Conservation (phyloP, 192 early-diverging fungal species). For the Cladochytrium replicatum region DNA sequence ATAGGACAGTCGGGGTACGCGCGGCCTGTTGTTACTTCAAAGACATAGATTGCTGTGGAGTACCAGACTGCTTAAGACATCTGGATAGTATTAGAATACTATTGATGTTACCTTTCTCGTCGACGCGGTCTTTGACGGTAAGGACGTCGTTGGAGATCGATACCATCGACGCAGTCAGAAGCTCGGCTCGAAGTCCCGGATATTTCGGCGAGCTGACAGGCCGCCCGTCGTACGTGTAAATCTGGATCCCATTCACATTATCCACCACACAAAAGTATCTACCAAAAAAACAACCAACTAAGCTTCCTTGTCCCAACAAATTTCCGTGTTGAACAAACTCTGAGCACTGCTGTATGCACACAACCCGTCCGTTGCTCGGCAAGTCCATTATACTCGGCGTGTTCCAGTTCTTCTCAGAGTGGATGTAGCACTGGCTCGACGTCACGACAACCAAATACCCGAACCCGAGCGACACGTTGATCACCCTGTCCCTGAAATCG, state of each 20-base stretch:
- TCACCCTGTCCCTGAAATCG: conserved; percentile 45
- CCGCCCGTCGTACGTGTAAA: conserved; percentile 44
- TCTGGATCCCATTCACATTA: conserved; percentile 41
- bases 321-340: conserved; percentile 22
- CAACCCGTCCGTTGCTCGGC: conserved; percentile 42
- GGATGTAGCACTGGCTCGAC: conserved; percentile 44
- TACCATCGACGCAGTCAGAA: conserved; percentile 37
- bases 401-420: conserved; percentile 51
- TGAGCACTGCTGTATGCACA: conserved; percentile 43
- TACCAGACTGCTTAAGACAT: conserved; percentile 5
- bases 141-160: conserved; percentile 37
- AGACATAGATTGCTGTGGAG: conserved; percentile 37
- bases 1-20: conserved; percentile 30
- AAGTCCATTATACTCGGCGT: conserved; percentile 47
- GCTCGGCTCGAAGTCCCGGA: conserved; percentile 40
- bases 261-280: conserved; percentile 45
- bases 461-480: conserved; percentile 40
- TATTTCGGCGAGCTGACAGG: conserved; percentile 40
- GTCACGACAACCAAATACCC: conserved; percentile 41
- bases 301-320: conserved; percentile 3
- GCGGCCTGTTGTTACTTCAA: conserved; percentile 36
- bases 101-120: conserved; percentile 35
- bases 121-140: conserved; percentile 38
- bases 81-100: not conserved
- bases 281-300: not conserved